phyloP scores from a whole-genome alignment of 345 rosid genomes.

The Eucalyptus leucophloia region DNA sequence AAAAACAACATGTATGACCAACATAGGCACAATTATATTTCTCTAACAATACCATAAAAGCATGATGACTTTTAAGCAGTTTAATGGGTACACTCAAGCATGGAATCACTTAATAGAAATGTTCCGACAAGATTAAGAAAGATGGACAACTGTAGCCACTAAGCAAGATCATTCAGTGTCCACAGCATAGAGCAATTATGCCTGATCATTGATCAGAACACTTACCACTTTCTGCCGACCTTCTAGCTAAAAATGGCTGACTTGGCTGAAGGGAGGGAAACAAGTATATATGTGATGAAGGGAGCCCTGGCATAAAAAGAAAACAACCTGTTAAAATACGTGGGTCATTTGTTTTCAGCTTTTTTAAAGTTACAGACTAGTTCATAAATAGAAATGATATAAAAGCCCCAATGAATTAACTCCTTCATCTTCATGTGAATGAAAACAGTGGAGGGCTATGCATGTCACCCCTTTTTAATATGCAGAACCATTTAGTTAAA shows the following conservation, averaged over 20 bases:
- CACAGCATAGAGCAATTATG: background rate
- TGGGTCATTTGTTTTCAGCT: background rate
- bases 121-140: background rate
- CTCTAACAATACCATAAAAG: background rate
- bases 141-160: background rate
- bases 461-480: background rate
- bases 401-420: background rate
- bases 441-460: background rate
- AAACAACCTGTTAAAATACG: background rate
- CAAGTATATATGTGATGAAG: conserved; percentile 7
- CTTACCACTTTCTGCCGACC: conserved; percentile 16
- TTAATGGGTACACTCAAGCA: background rate
- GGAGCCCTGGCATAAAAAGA: conserved; percentile 16
- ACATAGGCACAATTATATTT: background rate
- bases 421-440: background rate
- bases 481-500: background rate
- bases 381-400: background rate
- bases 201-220: background rate
- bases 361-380: background rate
- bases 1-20: background rate
- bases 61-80: background rate
- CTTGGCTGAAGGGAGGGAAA: conserved; percentile 14
- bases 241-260: conserved; percentile 4
- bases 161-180: background rate
- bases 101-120: background rate